Evolutionary conservation across 1,284 basidiomycete genomes (phyloP).

Genomic region (Stereum hirsutum): DNA sequence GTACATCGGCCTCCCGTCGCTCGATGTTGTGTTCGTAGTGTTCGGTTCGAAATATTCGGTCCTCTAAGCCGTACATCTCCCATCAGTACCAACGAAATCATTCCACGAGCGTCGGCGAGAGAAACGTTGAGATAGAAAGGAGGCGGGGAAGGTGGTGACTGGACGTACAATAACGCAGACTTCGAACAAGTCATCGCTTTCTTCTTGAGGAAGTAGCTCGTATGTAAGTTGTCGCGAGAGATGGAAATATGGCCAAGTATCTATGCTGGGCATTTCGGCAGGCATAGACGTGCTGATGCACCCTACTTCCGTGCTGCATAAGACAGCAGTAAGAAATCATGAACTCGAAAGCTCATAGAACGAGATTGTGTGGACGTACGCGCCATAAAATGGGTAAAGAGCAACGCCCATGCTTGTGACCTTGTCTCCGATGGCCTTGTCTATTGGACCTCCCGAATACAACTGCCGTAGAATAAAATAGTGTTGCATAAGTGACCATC

Average conservation of each 20-base stretch:
- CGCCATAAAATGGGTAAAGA: conserved; percentile 11
- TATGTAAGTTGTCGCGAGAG: conserved; percentile 2
- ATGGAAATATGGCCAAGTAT: conserved; percentile 13
- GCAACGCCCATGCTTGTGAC: conserved; percentile 9
- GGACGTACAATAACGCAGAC: conserved; percentile 6
- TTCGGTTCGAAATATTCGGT: conserved; percentile 1
- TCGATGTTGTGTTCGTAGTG: conserved; percentile 3
- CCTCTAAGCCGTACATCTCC: conserved; percentile 1
- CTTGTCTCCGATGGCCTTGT: conserved; percentile 11
- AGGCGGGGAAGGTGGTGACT: not conserved
- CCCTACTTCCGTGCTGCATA: conserved; percentile 4
- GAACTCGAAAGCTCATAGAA: not conserved
- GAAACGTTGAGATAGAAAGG: not conserved
- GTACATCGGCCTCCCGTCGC: not conserved
- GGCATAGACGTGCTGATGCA: conserved; percentile 3
- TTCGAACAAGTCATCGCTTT: conserved; percentile 6
- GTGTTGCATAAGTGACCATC: not conserved
- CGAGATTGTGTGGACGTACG: conserved; percentile 4
- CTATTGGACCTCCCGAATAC: conserved; percentile 12
- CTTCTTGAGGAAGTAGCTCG: conserved; percentile 9
- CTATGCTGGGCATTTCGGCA: not conserved
- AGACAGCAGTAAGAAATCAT: not conserved
- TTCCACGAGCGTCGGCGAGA: no score
- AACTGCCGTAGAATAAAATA: not conserved
- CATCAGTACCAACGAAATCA: not conserved